Percentiles rank a stretch among this genome's conserved stretches.
phyloP scores from a whole-genome alignment of 108 stramenopile species.

The Schizochytrium sp. region DNA sequence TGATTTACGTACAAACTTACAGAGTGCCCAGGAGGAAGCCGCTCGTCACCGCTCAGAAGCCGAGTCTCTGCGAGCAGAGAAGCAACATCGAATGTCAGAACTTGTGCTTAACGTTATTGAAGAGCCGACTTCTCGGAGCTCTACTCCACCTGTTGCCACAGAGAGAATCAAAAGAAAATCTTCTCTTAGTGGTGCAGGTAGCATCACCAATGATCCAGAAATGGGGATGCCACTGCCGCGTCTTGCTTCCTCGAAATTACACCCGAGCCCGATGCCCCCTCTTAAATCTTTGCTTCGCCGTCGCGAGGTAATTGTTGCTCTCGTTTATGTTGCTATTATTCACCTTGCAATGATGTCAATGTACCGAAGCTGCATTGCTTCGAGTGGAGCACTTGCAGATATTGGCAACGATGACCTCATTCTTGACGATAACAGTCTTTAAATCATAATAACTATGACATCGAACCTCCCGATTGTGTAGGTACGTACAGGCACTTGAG shows the following conservation, averaged over 20 bases:
- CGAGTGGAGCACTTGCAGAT: no score
- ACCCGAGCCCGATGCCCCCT: constrained; percentile 24
- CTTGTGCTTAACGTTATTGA: constrained; percentile 45
- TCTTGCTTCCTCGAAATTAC: neutral
- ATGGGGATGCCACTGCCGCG: neutral
- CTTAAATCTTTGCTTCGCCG: constrained; percentile 24
- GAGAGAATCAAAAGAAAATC: neutral
- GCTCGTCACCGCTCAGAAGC: neutral
- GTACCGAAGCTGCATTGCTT: neutral
- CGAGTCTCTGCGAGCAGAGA: constrained; percentile 1
- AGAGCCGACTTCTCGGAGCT: neutral
- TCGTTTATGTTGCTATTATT: constrained; percentile 7
- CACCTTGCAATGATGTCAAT: constrained; percentile 1
- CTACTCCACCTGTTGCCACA: constrained; percentile 15
- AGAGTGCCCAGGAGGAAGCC: neutral
- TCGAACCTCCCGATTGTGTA: no score
- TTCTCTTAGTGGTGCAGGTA: neutral
- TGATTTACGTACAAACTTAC: neutral
- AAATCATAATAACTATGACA: no score
- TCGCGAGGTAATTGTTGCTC: constrained; percentile 49
- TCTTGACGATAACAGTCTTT: no score
- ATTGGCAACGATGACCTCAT: no score
- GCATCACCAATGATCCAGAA: neutral
- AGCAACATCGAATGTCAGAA: neutral
- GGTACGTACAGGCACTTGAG: no score